Evolutionary conservation across 140 eudicot species (phyloP).

Genomic region (Cichorium intybus): DNA sequence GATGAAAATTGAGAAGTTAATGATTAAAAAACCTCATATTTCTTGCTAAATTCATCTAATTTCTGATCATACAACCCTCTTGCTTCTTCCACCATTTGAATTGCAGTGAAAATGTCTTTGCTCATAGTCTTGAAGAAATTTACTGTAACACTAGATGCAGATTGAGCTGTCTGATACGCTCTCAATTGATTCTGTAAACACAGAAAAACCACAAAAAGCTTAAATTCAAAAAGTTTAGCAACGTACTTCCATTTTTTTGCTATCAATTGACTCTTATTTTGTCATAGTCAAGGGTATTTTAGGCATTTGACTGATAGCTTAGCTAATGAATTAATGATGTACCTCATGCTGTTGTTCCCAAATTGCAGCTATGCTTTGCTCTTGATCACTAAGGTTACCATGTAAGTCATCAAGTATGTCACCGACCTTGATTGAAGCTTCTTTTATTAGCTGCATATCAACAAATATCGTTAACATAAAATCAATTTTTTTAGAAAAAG

Average conservation of each 20-base stretch:
- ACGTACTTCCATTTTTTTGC: too few relatives aligned
- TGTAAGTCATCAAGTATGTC: conserved; percentile 35
- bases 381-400: conserved; percentile 36
- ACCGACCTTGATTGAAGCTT: conserved; percentile 40
- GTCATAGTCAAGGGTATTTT: background rate
- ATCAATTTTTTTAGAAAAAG: background rate
- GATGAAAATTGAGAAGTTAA: background rate
- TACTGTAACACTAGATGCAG: conserved; percentile 29
- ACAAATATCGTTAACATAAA: background rate
- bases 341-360: conserved; percentile 53
- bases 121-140: conserved; percentile 47
- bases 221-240: too few relatives aligned
- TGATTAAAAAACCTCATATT: conserved; percentile 44
- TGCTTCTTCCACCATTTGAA: conserved; percentile 51
- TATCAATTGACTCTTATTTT: background rate
- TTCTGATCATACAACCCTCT: conserved; percentile 30
- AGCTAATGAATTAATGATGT: too few relatives aligned
- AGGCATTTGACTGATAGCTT: conserved; percentile 9
- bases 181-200: conserved; percentile 36
- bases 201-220: conserved; percentile 3
- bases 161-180: conserved; percentile 42
- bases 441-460: conserved; percentile 34
- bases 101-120: conserved; percentile 29
- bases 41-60: conserved; percentile 39
- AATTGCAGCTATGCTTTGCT: conserved; percentile 37